A percentile compares a stretch with the other conserved stretches of the same genome.
These are phyloP conservation scores for Plasmodium cynomolgi DNA, from an alignment of 169 alveolate species.

Conservation along the genomic window DNA sequence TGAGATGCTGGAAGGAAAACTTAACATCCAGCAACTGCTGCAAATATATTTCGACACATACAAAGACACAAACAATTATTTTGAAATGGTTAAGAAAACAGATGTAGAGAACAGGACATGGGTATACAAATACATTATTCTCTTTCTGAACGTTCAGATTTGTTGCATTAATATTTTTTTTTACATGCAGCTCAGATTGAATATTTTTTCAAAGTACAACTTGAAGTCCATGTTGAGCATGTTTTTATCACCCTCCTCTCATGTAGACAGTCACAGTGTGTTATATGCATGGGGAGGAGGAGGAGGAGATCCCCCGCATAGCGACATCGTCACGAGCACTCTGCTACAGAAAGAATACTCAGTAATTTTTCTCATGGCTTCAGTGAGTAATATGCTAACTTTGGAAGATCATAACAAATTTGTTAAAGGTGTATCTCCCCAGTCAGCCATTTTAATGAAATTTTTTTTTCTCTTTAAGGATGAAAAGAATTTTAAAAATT, in stretches of 20 bases:
- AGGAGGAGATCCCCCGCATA: not conserved
- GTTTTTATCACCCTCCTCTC: conserved; percentile 13
- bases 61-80: conserved; percentile 52
- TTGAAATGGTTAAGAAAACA: conserved; percentile 7
- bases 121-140: conserved; percentile 44
- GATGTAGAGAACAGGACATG: conserved; percentile 22
- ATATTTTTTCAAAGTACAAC: conserved; percentile 13
- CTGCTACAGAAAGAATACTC: conserved; percentile 59
- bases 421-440: not conserved
- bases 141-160: conserved; percentile 55
- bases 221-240: conserved; percentile 9
- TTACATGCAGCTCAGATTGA: conserved; percentile 38
- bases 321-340: conserved; percentile 30
- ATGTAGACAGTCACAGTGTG: not conserved
- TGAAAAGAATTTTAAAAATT: not conserved
- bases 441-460: conserved; percentile 26
- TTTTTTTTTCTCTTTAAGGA: conserved; percentile 25
- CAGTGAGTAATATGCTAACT: conserved; percentile 6
- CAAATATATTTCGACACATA: conserved; percentile 64
- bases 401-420: conserved; percentile 15
- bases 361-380: conserved; percentile 9
- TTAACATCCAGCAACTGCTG: conserved; percentile 19
- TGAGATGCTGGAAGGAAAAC: conserved; percentile 8
- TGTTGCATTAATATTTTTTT: conserved; percentile 61
- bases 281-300: not conserved